Percentiles rank a stretch among this genome's conserved stretches.
Evolutionary conservation across 2,329 filamentous ascomycete genomes (phyloP).

Genomic region (Cercospora nicotianae): DNA sequence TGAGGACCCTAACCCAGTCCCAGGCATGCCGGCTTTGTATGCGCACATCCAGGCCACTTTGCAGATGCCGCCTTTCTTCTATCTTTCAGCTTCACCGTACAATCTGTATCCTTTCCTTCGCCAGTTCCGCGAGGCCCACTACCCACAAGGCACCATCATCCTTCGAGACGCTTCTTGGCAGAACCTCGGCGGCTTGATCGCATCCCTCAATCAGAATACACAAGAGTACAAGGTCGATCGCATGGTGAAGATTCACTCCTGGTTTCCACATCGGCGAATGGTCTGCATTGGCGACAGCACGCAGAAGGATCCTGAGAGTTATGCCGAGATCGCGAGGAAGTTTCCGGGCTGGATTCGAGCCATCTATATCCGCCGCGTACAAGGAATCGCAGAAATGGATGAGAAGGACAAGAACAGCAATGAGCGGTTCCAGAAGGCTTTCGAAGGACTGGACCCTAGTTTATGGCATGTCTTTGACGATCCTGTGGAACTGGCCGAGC

Average conservation of each 20-base stretch:
- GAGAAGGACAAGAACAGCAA: conserved; percentile 68
- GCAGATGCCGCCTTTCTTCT: conserved; percentile 76
- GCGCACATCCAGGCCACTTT: conserved; percentile 58
- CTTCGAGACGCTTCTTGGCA: conserved; percentile 85
- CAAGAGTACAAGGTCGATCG: conserved; percentile 82
- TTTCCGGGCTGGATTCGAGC: conserved; percentile 75
- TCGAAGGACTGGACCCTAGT: conserved; percentile 67
- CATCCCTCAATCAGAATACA: conserved; percentile 75
- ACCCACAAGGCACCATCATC: conserved; percentile 75
- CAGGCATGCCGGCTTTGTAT: conserved; percentile 86
- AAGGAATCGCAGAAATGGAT: conserved; percentile 69
- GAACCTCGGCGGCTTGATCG: conserved; percentile 76
- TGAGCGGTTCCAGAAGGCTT: conserved; percentile 78
- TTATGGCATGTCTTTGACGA: conserved; percentile 83
- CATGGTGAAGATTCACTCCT: conserved; percentile 73
- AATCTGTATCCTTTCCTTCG: conserved; percentile 88
- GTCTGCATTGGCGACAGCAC: conserved; percentile 88
- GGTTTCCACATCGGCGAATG: conserved; percentile 77
- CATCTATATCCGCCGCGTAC: conserved; percentile 84
- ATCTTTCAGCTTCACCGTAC: conserved; percentile 90
- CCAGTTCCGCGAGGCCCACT: conserved; percentile 69
- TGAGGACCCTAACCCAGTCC: conserved; percentile 62
- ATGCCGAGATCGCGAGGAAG: conserved; percentile 71
- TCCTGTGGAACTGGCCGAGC: conserved; percentile 61
- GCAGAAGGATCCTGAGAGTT: conserved; percentile 86